Percentiles rank a stretch among this genome's conserved stretches.
These are phyloP conservation scores for Dittrichia graveolens DNA, from an alignment of 129 eudicot species.

Conservation along the genomic window DNA sequence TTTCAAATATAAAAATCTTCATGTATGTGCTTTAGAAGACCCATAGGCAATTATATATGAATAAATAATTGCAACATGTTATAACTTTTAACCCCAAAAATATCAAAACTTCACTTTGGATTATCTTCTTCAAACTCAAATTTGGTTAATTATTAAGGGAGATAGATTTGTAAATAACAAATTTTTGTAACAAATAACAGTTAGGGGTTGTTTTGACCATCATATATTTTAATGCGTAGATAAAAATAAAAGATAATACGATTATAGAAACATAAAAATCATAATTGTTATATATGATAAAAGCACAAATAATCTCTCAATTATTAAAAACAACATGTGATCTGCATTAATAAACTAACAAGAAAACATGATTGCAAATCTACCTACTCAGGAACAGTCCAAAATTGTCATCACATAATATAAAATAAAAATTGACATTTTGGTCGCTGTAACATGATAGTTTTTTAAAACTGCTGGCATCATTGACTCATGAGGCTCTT, in stretches of 20 bases:
- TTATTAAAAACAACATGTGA: slow-evolving; percentile 21
- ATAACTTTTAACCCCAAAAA: not conserved
- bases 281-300: no score
- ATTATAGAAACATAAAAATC: no score
- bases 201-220: no score
- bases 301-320: no score
- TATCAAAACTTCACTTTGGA: slow-evolving; percentile 21
- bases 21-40: no score
- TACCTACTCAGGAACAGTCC: slow-evolving; percentile 29
- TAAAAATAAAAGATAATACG: no score
- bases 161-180: no score
- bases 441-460: slow-evolving; percentile 27
- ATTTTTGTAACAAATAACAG: no score
- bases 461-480: slow-evolving; percentile 24
- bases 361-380: slow-evolving; percentile 22
- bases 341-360: slow-evolving; percentile 11
- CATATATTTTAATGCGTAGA: no score
- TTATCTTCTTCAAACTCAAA: not conserved
- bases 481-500: slow-evolving; percentile 40
- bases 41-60: no score
- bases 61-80: no score
- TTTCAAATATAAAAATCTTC: no score
- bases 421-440: slow-evolving; percentile 30
- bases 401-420: slow-evolving; percentile 8
- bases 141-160: not conserved